Base-by-base conservation (phyloP, 1,284 basidiomycete species). In the Thecaphora frezii region DNA sequence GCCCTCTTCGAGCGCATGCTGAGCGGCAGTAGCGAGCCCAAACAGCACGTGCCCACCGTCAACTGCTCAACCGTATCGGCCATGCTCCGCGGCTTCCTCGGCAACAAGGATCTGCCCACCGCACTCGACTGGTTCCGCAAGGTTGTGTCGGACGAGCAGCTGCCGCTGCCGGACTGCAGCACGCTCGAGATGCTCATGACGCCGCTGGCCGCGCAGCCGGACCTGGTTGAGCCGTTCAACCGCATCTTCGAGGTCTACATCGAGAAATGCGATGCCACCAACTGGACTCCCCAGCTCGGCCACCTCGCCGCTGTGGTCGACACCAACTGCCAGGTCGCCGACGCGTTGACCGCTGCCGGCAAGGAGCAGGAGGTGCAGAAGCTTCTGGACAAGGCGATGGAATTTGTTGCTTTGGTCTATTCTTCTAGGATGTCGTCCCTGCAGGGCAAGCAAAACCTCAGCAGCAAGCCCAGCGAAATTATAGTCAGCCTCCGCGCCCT, bases 1-100 rank as follows among this genome's bases (percentile, higher is more conserved):
- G 84, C 79, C 19, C 78, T 93, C 2, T 81, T 94, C 44, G 87
- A 90, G 61, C 80, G 83, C 58, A 89, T 94, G 16, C 26, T 58
- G 9, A 57, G 56, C 14, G 55, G 63, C 10, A 53, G 66, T 38
- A 48, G 44, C 5, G 16, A 49, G 12, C 8, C 22, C 5, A 38
- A 24, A 3, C 13, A 18, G 1, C 40, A 51, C 25, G 81, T 82
- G 0, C 86, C 88, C 1, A 83, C 85, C 2, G 80, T 85, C 0
- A 83, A 85, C 1, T 25, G 51, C 5, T 40, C 48, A 0, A 87
- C 89, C 1, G 89, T 87, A 73, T 83, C 84, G 3, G 81, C 83
- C 1, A 83, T 91, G 62, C 84, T 94, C 55, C 74, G 44, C 12
- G 65, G 65, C 14, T 67, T 80, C 54, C 47, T 76, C 14, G 46